Evolutionary conservation across 2,329 filamentous ascomycete species (phyloP), one percentile per base, ranked within the genome.

Genomic region (Claviceps cyperi): DNA sequence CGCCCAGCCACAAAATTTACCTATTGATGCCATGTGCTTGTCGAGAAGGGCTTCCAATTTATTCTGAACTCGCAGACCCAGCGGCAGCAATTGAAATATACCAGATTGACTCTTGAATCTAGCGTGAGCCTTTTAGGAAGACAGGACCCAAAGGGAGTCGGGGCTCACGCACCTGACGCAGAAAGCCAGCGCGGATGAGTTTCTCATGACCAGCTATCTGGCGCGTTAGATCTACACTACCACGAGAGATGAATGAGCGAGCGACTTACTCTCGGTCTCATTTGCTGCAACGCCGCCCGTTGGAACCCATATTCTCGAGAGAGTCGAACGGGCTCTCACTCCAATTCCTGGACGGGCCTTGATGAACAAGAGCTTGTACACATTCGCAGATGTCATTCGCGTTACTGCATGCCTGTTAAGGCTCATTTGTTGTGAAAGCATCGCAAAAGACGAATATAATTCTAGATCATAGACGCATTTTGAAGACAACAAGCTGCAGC

Each of bases 21-120:
- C 83, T 57, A 92, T 67, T 36, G 75, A 76, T 48, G 73, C 72
- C 92, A 98, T 98, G 62, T 96, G 81, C 61, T 84, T 86, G 62
- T 96, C 90, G 57, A 98, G 84, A 11, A 97, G 69, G 11, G 69
- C 69, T 61, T 96, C 89, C 32, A 97, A 71, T 65, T 97, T 98
- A 48, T 88, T 78, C 60, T 95, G 89, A 0, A 97, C 87, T 28
- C 88, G 78, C 32, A 88, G 74, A 0, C 92, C 92, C 0, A 98
- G 69, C 0, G 92, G 92, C 1, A 98, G 74, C 61, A 95, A 75
- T 60, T 98, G 92, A 59, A 96, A 98, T 37, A 97, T 80, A 28
- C 92, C 92, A 7, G 90, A 80, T 62, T 95, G 85, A 19, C 88
- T 83, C 80, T 89, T 47, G 11, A n/a, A 35, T 19, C 15, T 2